Base-by-base conservation (phyloP, 140 eudicot genomes). In the Stevia rebaudiana region DNA sequence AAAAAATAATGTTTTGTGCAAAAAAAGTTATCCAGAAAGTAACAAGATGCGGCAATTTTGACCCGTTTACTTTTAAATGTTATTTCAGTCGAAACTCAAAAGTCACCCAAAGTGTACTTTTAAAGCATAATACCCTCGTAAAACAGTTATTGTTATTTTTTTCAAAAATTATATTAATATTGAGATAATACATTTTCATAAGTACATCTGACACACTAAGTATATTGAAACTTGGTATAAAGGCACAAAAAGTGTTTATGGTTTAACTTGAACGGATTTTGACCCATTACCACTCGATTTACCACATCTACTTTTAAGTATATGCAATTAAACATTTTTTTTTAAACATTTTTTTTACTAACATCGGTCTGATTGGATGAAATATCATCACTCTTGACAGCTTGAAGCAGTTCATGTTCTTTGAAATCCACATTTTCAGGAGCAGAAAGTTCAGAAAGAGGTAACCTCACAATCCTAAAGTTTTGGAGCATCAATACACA, bases 391-490 rank as follows among this genome's bases (percentile, higher is more conserved):
- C 31, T 76, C 59, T 31, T 10, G 44, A 67, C 43, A 48, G 73
- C 78, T 70, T 73, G 77, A 39, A 55, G 76, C 72, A 55, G 70
- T 30, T 42, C 78, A 70, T 10, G 46, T 68, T 75, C 74, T 37
- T 43, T 37, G 6, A 69, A 73, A 63, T 75, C 75, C 66, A 37
- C 87, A 69, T 24, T 73, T 55, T 58, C 59, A 68, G 73, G 50
- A 23, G 73, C 67, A 43, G 61, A 78, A 8, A 91, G 83, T 52
- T 79, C 96, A 40, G 40, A 33, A 11, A 85, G 76, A 23, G 95
- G 74, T 52, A 88, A 69, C 43, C 80, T 84, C 65, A 91, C 85
- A 74, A 91, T 83, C 78, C 98, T 90, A 25, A 53, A 21, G 41
- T 36, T 37, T 53, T 46, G 12, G 6, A 58, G 42, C 42, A 66